A percentile compares a stretch with the other conserved stretches of the same genome.
Evolutionary conservation across 2,329 filamentous ascomycete species (phyloP).

Genomic region (Cladophialophora chaetospira): DNA sequence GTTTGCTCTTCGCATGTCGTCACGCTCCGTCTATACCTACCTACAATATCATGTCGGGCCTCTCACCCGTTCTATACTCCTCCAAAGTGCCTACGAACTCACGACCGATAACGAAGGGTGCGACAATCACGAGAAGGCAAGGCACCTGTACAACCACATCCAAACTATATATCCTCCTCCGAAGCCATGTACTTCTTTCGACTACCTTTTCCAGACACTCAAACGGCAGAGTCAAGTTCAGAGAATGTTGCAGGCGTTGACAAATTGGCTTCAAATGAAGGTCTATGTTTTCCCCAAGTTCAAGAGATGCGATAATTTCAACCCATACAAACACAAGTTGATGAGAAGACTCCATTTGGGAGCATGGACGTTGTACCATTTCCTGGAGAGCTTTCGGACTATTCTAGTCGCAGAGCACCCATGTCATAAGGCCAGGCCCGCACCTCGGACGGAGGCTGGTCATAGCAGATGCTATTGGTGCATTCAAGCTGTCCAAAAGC

Average conservation of each 20-base stretch:
- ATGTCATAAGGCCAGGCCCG: constrained; percentile 6
- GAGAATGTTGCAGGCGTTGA: constrained; percentile 23
- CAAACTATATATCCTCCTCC: constrained; percentile 24
- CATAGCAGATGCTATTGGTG: constrained; percentile 18
- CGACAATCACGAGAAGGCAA: constrained; percentile 3
- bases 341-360: constrained; percentile 23
- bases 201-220: constrained; percentile 28
- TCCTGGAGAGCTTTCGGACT: constrained; percentile 28
- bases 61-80: constrained; percentile 18
- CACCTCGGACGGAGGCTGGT: background rate
- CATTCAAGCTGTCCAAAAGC: constrained; percentile 9
- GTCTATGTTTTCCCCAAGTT: constrained; percentile 27
- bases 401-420: constrained; percentile 27
- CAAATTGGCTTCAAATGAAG: constrained; percentile 27
- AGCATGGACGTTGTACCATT: constrained; percentile 29
- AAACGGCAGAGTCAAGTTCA: constrained; percentile 23
- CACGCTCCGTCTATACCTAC: constrained; percentile 13
- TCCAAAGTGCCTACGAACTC: constrained; percentile 13
- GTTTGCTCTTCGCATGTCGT: constrained; percentile 21
- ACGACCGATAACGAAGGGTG: constrained; percentile 2
- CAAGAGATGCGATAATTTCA: constrained; percentile 23
- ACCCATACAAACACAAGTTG: constrained; percentile 24
- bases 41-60: constrained; percentile 15
- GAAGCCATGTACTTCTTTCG: constrained; percentile 15
- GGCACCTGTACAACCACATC: constrained; percentile 20